Percentiles rank a stretch among this genome's conserved stretches.
These are phyloP conservation scores for Sambucus nigra DNA, from an alignment of 129 eudicot genomes.

Conservation along the genomic window DNA sequence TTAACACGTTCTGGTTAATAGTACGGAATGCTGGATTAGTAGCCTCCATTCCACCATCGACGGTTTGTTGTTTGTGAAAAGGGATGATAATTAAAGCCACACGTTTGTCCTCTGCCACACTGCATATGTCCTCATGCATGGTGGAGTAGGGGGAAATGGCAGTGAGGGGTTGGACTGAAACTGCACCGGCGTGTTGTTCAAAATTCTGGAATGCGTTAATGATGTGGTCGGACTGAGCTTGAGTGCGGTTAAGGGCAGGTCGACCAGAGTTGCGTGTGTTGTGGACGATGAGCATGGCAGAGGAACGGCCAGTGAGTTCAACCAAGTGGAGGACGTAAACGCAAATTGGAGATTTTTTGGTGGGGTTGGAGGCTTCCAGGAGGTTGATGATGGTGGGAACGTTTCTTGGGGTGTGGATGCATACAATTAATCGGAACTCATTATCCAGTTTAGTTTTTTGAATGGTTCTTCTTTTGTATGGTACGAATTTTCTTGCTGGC, in stretches of 20 bases:
- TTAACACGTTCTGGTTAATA: constrained; percentile 65
- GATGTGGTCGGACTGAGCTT: constrained; percentile 74
- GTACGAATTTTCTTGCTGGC: constrained; percentile 48
- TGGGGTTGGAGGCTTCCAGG: constrained; percentile 68
- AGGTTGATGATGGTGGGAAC: constrained; percentile 86
- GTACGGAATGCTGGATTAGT: constrained; percentile 49
- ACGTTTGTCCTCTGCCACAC: constrained; percentile 64
- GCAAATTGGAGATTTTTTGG: constrained; percentile 54
- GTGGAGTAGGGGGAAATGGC: constrained; percentile 76
- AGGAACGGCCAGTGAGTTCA: constrained; percentile 79
- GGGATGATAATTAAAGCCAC: constrained; percentile 67
- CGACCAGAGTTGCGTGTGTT: constrained; percentile 43
- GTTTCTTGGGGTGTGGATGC: constrained; percentile 75
- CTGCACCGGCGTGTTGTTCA: constrained; percentile 43
- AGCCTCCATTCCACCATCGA: constrained; percentile 78
- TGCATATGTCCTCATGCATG: constrained; percentile 75
- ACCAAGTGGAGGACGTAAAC: constrained; percentile 65
- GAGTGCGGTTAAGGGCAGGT: constrained; percentile 59
- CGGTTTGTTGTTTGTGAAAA: constrained; percentile 76
- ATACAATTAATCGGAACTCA: constrained; percentile 50
- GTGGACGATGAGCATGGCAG: constrained; percentile 91
- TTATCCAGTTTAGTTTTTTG: constrained; percentile 41
- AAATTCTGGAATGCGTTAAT: constrained; percentile 67
- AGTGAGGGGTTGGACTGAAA: constrained; percentile 61
- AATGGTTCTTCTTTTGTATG: constrained; percentile 61